Evolutionary conservation across 495 filamentous ascomycete genomes (phyloP), one percentile per base, ranked within the genome.

Genomic region (Aspergillus campestris): DNA sequence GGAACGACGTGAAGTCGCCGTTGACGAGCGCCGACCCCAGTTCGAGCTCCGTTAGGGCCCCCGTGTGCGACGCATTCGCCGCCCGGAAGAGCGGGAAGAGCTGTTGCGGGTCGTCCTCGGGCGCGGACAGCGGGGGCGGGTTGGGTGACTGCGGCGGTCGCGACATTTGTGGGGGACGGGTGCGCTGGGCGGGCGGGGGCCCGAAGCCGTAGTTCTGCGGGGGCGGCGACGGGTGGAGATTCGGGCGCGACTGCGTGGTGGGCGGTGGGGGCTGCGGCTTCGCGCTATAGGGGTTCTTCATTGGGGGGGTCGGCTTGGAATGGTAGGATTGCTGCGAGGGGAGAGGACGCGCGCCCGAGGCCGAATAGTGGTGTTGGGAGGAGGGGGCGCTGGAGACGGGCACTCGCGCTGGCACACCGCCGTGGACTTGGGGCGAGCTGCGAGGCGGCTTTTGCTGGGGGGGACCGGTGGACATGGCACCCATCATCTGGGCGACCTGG

Each of bases 21-120:
- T 98, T 98, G 34, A 98, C 94, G 7, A 98, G 81, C 8, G 92
- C 92, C 0, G 86, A 84, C 8, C 86, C 81, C 12, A 98, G 86
- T 64, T 98, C 92, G 49, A 74, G 69, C 61, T 97, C 94, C 1
- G 83, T 87, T 34, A 98, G 75, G 43, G 88, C 77, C 15, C 90
- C 90, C 38, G 78, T 87, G 27, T 84, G 81, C 75, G 62, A 71
- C 52, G 87, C 87, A 65, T 98, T 94, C 10, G 95, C 92, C 0
- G 89, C 87, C 42, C 85, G 80, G 73, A 98, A 98, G 13, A 97
- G 72, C 0, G 86, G 87, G 53, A 86, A 82, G 7, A 98, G 74
- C 37, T 73, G 67, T 41, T 72, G 62, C 11, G 69, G 70, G 47
- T 74, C 70, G 60, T 70, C 56, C 30, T 84, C 82, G 55, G 91